Base-by-base conservation (phyloP, 2,329 filamentous ascomycete genomes). In the Alternaria postmessia region DNA sequence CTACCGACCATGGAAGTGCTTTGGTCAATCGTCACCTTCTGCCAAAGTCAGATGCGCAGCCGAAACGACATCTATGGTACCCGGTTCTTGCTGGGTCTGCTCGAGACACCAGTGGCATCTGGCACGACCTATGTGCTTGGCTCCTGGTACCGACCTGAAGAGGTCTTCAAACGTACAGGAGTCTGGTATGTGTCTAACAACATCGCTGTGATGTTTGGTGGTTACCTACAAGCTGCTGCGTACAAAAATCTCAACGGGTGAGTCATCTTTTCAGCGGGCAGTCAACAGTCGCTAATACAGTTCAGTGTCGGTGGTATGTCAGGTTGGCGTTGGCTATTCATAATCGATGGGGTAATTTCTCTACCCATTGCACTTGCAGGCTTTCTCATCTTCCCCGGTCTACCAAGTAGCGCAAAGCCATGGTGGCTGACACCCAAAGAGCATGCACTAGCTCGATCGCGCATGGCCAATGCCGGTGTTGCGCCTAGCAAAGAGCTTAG, bases 281-380 rank as follows among this genome's bases (percentile, higher is more conserved):
- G 26, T 11, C 7, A 20, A 11, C 5, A 8, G 16, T 41, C n/a
- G 34, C 56, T 65, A 24, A 65, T n/a, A 2, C 8, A 2, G 16
- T 20, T 3, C 6, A 67, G 69, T 0, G 70, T 81, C 0, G 71
- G 71, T 11, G 85, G 85, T 0, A 81, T 83, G 68, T 75, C 81
- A 0, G 85, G 85, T 0, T 86, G 83, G 83, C 59, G 75, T 26
- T 78, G 75, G 85, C 77, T 88, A 0, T 88, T 88, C 57, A 83
- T 88, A 39, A 84, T 87, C 42, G 85, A 88, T 65, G 84, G 83
- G 0, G 76, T 86, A 39, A 86, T 87, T 64, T 85, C 83, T 2
- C 77, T 88, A 3, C 86, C 85, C 0, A 82, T 88, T 14, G 84
- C 84, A 2, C 57, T 87, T 1, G 80, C 84, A 5, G 85, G 86